Conservation (phyloP, 805 yeast species). For the Monosporozyma solicola region DNA sequence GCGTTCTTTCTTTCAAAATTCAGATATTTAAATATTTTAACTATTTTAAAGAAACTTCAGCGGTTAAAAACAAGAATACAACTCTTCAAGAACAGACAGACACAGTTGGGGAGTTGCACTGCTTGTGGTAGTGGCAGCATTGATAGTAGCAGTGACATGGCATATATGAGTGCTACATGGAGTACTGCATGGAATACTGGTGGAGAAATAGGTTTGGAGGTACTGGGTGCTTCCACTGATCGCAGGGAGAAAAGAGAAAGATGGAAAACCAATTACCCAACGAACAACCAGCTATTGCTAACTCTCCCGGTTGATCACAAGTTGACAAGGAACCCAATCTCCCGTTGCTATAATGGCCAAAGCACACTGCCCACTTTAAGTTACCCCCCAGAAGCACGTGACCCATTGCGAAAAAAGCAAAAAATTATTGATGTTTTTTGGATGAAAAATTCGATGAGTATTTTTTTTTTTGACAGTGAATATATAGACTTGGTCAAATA, state of each 20-base stretch:
- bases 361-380: not conserved
- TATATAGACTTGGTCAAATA: no score
- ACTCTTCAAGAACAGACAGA: no score
- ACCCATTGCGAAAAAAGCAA: not conserved
- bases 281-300: no score
- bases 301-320: no score
- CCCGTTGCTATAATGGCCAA: not conserved
- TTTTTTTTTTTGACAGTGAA: not conserved
- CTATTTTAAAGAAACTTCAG: not conserved
- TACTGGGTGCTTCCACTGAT: no score
- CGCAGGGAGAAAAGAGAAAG: no score
- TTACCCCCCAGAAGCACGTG: not conserved
- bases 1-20: not conserved
- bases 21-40: not conserved
- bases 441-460: not conserved
- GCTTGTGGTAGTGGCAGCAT: no score
- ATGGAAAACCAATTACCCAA: no score
- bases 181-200: no score
- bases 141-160: no score
- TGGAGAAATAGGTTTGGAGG: no score
- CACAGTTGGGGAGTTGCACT: not conserved
- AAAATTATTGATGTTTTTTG: not conserved
- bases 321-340: not conserved
- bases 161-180: no score
- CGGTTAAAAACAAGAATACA: not conserved